These are phyloP conservation scores for Climacium dendroides DNA, from an alignment of 225 moss, liverwort and hornwort genomes.

Conservation along the genomic window DNA sequence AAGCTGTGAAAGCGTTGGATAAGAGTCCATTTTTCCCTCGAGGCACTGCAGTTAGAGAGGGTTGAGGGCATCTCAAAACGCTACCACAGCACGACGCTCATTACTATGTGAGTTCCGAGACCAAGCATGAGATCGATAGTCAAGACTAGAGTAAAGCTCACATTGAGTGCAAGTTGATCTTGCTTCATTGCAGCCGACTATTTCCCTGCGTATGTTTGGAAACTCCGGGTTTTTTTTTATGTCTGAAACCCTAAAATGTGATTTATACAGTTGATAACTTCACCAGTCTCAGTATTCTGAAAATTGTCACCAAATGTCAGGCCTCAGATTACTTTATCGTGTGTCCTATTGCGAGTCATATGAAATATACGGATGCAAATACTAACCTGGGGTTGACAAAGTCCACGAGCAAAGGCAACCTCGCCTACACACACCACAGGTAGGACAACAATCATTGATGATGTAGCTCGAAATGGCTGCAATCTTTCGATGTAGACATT, in stretches of 20 bases:
- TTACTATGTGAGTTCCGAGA: neutral
- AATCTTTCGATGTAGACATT: neutral
- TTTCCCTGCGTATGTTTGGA: neutral
- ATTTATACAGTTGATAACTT: neutral
- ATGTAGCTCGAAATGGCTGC: neutral
- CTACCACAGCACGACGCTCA: neutral
- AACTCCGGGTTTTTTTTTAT: neutral
- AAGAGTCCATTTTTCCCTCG: neutral
- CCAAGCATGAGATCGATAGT: neutral
- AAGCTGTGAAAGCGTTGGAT: neutral
- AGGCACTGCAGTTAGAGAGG: neutral
- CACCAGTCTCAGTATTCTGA: neutral
- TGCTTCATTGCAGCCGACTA: neutral
- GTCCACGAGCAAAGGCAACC: constrained; percentile 1
- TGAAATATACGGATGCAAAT: neutral
- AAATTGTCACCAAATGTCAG: neutral
- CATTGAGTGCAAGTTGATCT: neutral
- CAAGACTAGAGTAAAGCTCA: neutral
- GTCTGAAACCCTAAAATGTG: neutral
- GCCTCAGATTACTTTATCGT: neutral
- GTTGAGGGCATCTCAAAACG: neutral
- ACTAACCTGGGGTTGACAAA: constrained; percentile 22
- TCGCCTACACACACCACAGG: constrained; percentile 7
- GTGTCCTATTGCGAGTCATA: neutral
- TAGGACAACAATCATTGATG: neutral